Percentiles rank a stretch among this genome's conserved stretches.
These are phyloP conservation scores for Globisporangium recalcitrans DNA, from an alignment of 352 stramenopile genomes.

Conservation along the genomic window DNA sequence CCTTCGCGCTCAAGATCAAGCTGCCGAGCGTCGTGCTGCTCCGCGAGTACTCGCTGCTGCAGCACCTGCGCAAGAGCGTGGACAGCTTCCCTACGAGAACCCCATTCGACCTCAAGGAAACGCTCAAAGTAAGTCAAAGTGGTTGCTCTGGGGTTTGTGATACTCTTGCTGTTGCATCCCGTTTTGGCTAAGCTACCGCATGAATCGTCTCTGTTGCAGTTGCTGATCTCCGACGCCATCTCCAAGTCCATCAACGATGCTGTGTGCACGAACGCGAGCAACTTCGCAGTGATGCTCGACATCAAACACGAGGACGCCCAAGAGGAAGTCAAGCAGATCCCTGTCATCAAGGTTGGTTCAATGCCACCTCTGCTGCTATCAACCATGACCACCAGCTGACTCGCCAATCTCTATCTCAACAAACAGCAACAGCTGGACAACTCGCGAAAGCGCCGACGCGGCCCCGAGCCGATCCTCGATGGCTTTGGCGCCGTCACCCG, in stretches of 20 bases:
- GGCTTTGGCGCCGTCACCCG: slow-evolving; percentile 76
- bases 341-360: slow-evolving; percentile 53
- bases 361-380: background rate
- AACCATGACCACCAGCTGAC: no score
- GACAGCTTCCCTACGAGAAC: slow-evolving; percentile 28
- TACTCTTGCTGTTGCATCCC: background rate
- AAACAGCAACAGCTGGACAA: slow-evolving; percentile 57
- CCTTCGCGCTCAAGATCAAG: slow-evolving; percentile 80
- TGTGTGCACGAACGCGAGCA: slow-evolving; percentile 53
- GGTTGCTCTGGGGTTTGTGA: slow-evolving; percentile 2
- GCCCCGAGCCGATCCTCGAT: slow-evolving; percentile 55
- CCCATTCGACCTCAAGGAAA: slow-evolving; percentile 72
- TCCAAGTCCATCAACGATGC: slow-evolving; percentile 36
- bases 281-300: slow-evolving; percentile 63
- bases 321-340: slow-evolving; percentile 73
- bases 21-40: slow-evolving; percentile 71
- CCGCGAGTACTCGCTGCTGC: slow-evolving; percentile 67
- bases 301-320: slow-evolving; percentile 64
- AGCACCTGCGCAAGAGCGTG: slow-evolving; percentile 40
- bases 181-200: background rate
- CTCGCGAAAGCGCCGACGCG: slow-evolving; percentile 59
- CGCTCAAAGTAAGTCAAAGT: slow-evolving; percentile 68
- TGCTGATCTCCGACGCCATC: slow-evolving; percentile 42
- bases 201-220: slow-evolving; percentile 17
- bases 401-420: background rate